Conservation (phyloP, 2,329 filamentous ascomycete genomes). For the Hypocreales sp. region DNA sequence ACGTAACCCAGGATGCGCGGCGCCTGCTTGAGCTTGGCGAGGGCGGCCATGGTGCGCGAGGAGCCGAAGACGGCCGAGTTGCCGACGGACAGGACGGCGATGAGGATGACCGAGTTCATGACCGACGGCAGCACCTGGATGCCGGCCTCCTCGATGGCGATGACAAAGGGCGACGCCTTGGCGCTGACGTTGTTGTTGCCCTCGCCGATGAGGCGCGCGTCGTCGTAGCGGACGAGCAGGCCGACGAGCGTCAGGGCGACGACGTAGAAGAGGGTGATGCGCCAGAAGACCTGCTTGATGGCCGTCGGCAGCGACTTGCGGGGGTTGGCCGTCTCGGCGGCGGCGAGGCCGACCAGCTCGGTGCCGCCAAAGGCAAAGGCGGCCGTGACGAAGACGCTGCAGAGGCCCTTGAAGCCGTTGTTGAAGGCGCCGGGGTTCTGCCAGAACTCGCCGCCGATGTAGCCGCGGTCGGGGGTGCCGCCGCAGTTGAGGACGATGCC, state of each 20-base stretch:
- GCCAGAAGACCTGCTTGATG: constrained; percentile 91
- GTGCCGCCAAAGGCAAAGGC: constrained; percentile 66
- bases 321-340: constrained; percentile 65
- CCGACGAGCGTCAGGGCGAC: constrained; percentile 70
- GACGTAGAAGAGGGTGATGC: constrained; percentile 81
- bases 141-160: constrained; percentile 73
- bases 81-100: constrained; percentile 79
- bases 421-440: constrained; percentile 66
- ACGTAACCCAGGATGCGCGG: constrained; percentile 66
- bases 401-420: constrained; percentile 72
- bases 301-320: constrained; percentile 72
- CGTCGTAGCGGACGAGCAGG: constrained; percentile 61
- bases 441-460: constrained; percentile 73
- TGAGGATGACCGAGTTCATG: constrained; percentile 90
- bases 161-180: constrained; percentile 79
- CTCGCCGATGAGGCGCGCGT: constrained; percentile 43
- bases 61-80: constrained; percentile 88
- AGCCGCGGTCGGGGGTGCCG: constrained; percentile 55
- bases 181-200: constrained; percentile 44
- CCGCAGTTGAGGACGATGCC: constrained; percentile 78
- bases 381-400: constrained; percentile 61
- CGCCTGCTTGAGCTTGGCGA: constrained; percentile 77
- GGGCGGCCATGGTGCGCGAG: constrained; percentile 74
- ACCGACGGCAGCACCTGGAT: constrained; percentile 70
- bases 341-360: constrained; percentile 61